Evolutionary conservation across 2,329 filamentous ascomycete genomes (phyloP), one percentile per base, ranked within the genome.

Genomic region (Blastomyces emzantsi): DNA sequence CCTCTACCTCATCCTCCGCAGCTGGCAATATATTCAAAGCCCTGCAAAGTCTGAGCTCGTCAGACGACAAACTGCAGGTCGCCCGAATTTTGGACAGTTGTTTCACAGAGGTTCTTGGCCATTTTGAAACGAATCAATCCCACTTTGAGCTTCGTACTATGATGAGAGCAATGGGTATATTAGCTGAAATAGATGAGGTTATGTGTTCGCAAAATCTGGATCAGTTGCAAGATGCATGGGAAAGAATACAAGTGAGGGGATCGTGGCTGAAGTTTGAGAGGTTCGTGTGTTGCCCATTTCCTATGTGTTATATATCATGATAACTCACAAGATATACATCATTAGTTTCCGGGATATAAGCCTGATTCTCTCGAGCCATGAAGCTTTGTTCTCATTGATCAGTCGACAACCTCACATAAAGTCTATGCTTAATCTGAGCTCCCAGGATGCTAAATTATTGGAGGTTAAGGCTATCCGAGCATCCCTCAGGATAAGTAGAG

Each of bases 101-200:
- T 3, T 74, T 84, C 36, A 66, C 81, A n/a, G 74, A 76, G 19
- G 78, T 78, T 1, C 76, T 85, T 67, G 73, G 72, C 47, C 70
- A 73, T 49, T 69, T 80, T 25, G 68, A 72, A 57, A 72, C 67
- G 36, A 73, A 73, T 62, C 73, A 73, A 62, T 77, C 78, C 2
- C 69, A 74, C 28, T 74, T 73, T 61, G 73, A 74, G 9, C 78
- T 90, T 52, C 78, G 81, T 62, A 79, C 78, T 52, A 85, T 83
- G 0, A 87, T 90, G 81, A 78, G 78, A 56, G 81, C 79, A 41
- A 73, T 90, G n/a, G 91, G 91, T 0, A 84, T 88, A 3, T 75
- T 97, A 64, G 86, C 89, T 0, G 93, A 97, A 72, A 82, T 95
- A 1, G 89, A 92, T 69, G 91, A 96, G 69, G 77, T 92, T 1